These are phyloP conservation scores for Microcyclospora tardicrescens DNA, from an alignment of 2,329 filamentous ascomycete genomes.

Conservation along the genomic window DNA sequence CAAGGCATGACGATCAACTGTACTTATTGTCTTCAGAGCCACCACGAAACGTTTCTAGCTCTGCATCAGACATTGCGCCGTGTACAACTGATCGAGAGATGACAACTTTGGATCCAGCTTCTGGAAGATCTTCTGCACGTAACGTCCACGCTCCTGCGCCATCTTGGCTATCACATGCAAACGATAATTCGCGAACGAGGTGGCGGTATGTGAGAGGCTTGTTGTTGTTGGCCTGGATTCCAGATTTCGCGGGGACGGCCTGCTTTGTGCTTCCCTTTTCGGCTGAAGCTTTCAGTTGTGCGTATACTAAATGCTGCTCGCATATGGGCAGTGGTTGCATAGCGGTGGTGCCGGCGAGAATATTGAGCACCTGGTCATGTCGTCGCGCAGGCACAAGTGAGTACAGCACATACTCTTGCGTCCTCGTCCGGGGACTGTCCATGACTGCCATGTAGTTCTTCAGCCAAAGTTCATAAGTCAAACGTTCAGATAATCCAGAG, in stretches of 20 bases:
- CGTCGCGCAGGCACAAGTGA: constrained; percentile 44
- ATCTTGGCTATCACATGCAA: constrained; percentile 1
- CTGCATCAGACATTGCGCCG: constrained; percentile 35
- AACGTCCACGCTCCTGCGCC: constrained; percentile 11
- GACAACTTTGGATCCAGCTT: constrained; percentile 40
- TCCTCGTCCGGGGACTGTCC: no score
- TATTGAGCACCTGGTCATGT: constrained; percentile 47
- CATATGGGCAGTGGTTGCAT: constrained; percentile 44
- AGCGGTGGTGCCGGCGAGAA: constrained; percentile 47
- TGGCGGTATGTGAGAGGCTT: constrained; percentile 9
- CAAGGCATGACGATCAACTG: constrained; percentile 26
- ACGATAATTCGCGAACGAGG: constrained; percentile 6
- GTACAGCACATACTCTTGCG: constrained; percentile 52
- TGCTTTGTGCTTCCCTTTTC: constrained; percentile 12
- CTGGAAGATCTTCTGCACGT: constrained; percentile 23
- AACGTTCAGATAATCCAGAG: no score
- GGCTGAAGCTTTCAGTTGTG: constrained; percentile 26
- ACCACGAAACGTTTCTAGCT: constrained; percentile 20
- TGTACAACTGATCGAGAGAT: constrained; percentile 41
- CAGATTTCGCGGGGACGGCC: not conserved
- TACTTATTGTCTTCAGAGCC: constrained; percentile 8
- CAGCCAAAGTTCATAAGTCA: no score
- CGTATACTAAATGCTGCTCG: constrained; percentile 47
- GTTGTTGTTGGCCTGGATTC: no score
- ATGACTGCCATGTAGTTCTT: no score